phyloP scores from a whole-genome alignment of 192 early-diverging fungal species.

The Backusella mclennaniae region DNA sequence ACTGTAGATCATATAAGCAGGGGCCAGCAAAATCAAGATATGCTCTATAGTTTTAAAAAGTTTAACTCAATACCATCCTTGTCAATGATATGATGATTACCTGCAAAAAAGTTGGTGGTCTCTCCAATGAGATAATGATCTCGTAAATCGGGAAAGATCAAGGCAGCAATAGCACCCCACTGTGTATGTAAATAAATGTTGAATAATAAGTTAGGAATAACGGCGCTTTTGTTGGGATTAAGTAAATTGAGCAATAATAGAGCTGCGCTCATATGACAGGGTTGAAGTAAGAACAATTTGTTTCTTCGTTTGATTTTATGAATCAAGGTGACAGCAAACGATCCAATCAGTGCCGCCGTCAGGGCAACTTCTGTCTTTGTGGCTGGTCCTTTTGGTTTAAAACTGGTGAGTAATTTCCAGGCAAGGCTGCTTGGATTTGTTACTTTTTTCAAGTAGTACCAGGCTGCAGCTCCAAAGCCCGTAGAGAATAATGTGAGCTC shows the following conservation, averaged over 20 bases:
- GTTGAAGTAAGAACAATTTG: slow-evolving; percentile 50
- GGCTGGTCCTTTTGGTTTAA: slow-evolving; percentile 29
- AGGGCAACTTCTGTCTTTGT: slow-evolving; percentile 35
- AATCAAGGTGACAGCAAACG: slow-evolving; percentile 36
- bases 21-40: slow-evolving; percentile 41
- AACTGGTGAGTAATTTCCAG: slow-evolving; percentile 20
- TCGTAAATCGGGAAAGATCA: slow-evolving; percentile 50
- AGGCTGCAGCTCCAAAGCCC: slow-evolving; percentile 36
- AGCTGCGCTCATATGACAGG: slow-evolving; percentile 54
- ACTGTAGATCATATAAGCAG: slow-evolving; percentile 52
- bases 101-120: slow-evolving; percentile 52
- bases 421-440: slow-evolving; percentile 4
- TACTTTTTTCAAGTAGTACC: slow-evolving; percentile 33
- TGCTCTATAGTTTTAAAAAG: slow-evolving; percentile 37
- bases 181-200: slow-evolving; percentile 59
- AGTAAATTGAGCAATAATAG: slow-evolving; percentile 42
- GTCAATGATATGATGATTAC: slow-evolving; percentile 14
- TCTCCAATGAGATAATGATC: slow-evolving; percentile 47
- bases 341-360: slow-evolving; percentile 30
- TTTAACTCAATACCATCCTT: not conserved
- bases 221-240: slow-evolving; percentile 40
- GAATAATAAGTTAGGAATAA: slow-evolving; percentile 39
- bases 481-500: slow-evolving; percentile 42
- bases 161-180: slow-evolving; percentile 53
- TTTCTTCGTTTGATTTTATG: slow-evolving; percentile 46